Evolutionary conservation across 306 rosid species (phyloP).

Genomic region (Elaeagnus macrophylla): DNA sequence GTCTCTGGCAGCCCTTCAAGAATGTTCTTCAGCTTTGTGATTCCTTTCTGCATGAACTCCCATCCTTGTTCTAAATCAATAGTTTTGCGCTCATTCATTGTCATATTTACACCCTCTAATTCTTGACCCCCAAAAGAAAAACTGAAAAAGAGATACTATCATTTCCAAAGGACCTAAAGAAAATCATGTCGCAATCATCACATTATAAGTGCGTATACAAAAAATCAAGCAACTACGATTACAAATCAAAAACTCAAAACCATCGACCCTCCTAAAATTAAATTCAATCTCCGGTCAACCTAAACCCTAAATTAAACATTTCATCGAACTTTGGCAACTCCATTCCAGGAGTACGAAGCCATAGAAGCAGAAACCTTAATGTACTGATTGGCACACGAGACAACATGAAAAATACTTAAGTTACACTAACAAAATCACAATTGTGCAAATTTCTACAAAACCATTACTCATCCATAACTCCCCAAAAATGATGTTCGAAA

Average conservation of each 20-base stretch:
- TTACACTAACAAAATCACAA: neutral
- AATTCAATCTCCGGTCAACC: neutral
- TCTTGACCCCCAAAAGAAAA: constrained; percentile 9
- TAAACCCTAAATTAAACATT: too few relatives aligned
- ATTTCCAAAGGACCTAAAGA: neutral
- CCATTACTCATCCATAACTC: neutral
- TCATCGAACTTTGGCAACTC: too few relatives aligned
- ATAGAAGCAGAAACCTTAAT: constrained; percentile 17
- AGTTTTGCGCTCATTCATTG: constrained; percentile 32
- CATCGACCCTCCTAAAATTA: neutral
- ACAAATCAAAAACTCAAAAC: neutral
- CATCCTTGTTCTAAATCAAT: constrained; percentile 44
- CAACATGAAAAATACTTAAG: neutral
- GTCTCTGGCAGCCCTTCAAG: constrained; percentile 43
- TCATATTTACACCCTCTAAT: constrained; percentile 14
- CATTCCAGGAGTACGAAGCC: neutral
- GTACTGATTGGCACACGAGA: constrained; percentile 10
- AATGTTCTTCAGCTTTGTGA: constrained; percentile 43
- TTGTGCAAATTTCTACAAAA: neutral
- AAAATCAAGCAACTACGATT: neutral
- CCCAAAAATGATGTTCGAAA: neutral
- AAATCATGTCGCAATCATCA: neutral
- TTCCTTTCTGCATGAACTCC: constrained; percentile 50
- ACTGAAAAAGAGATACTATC: constrained; percentile 15
- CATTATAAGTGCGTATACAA: neutral